Base-by-base conservation (phyloP, 352 stramenopile genomes). In the Phytophthora sp. region DNA sequence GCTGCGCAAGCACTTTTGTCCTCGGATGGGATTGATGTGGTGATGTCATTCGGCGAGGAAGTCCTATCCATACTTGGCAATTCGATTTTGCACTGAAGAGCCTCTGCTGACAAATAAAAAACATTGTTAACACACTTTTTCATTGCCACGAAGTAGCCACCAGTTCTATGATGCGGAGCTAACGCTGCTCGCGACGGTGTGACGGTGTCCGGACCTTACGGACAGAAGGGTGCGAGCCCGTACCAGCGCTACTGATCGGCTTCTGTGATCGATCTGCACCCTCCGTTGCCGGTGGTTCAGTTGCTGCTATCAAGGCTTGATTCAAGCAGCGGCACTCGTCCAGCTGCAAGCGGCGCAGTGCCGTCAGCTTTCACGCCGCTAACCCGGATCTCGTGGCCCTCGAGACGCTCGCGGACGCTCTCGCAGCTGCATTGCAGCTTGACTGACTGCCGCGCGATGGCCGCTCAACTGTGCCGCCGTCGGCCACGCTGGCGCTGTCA, bases 11-110 rank as follows among this genome's bases (percentile, higher is more conserved):
- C 17, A 64, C 54, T 44, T 48, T 46, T 38, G 53, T 31, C 13
- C n/a, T n/a, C n/a, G n/a, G 42, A 67, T 57, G 32, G 42, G 51
- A 27, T 28, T 20, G 42, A n/a, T 68, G 59, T 68, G 62, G 63
- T 38, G 43, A 24, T 53, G 17, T 35, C 31, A 53, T 5, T 37
- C 52, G 37, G 56, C 52, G 42, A 23, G 35, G 32, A 38, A 18
- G 18, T 38, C n/a, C n/a, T n/a, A n/a, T n/a, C n/a, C n/a, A n/a
- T n/a, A n/a, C 45, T 50, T 18, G 15, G 13, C 9, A 20, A 12
- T 20, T 9, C 34, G 34, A 18, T 20, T n/a, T 62, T 30, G 15
- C 20, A 4, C 3, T 58, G 28, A 8, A 11, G 37, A 17, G 15
- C 50, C 30, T 21, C 45, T 42, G 35, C n/a, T n/a, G n/a, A n/a